A percentile compares a stretch with the other conserved stretches of the same genome.
phyloP scores from a whole-genome alignment of 345 rosid species.

The Salix udensis region DNA sequence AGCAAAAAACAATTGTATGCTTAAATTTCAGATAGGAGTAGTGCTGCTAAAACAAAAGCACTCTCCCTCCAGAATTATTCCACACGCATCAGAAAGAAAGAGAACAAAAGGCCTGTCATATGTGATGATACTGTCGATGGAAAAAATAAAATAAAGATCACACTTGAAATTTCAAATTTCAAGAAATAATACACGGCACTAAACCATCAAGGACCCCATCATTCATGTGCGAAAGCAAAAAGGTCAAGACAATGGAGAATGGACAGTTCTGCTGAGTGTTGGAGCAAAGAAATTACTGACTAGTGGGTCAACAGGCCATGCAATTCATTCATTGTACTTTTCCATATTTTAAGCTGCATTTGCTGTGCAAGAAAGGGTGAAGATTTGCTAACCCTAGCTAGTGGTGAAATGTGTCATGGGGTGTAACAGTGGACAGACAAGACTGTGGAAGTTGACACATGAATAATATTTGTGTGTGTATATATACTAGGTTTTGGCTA shows the following conservation, averaged over 20 bases:
- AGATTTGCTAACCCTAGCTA: not conserved
- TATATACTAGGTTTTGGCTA: conserved; percentile 12
- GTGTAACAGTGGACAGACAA: conserved; percentile 16
- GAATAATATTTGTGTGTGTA: conserved; percentile 21
- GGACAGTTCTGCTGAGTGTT: conserved; percentile 25
- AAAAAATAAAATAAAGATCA: not conserved
- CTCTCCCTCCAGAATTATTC: not conserved
- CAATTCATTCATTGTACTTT: conserved; percentile 18
- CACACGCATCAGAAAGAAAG: not conserved
- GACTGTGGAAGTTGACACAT: conserved; percentile 41
- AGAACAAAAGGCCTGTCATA: not conserved
- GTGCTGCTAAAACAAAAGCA: not conserved
- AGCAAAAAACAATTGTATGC: not conserved
- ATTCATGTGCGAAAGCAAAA: conserved; percentile 38
- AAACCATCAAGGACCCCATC: conserved; percentile 30
- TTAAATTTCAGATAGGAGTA: not conserved
- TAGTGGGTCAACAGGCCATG: conserved; percentile 27
- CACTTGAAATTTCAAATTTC: conserved; percentile 11
- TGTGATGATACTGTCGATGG: conserved; percentile 17
- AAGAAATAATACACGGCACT: conserved; percentile 7
- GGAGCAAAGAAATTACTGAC: conserved; percentile 21
- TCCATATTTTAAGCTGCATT: conserved; percentile 25
- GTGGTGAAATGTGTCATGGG: conserved; percentile 20
- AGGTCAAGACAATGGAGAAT: conserved; percentile 23
- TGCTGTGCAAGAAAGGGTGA: conserved; percentile 28